Base-by-base conservation (phyloP, 2,329 filamentous ascomycete genomes). In the Trichoderma sp. region DNA sequence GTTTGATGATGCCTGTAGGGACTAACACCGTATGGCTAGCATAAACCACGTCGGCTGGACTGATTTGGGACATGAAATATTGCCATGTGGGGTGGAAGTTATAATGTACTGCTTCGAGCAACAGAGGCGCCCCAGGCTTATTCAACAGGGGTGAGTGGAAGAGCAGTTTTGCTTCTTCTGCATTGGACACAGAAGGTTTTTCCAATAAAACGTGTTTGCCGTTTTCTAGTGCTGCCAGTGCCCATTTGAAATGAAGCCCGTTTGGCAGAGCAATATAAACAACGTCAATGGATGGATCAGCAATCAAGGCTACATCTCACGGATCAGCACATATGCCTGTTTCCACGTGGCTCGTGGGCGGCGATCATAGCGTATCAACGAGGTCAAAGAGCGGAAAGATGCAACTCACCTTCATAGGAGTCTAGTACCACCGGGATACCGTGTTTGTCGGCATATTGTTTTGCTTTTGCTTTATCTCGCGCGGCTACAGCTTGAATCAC, bases 241-340 rank as follows among this genome's bases (percentile, higher is more conserved):
- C 81, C 83, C 85, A 88, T 75, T 85, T 81, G 57, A 76, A 80
- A 70, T 84, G 82, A 11, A 83, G 74, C 6, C 80, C 78, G 64
- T 81, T 81, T 5, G 84, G 84, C 5, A 87, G 78, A 4, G 85
- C 81, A 65, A 88, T 84, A 74, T 86, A 87, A 34, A 88, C 81
- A 28, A 82, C 83, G 51, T 86, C 82, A 73, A 84, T 83, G 12
- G 79, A 77, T 3, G 80, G 74, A 70, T 84, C 81, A 71, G 83
- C 77, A 24, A 73, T 58, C 28, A 74, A 21, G 9, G 66, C 64
- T 67, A 18, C 6, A n/a, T 61, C 39, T 78, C 75, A 71, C 78
- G 66, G 61, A 12, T 64, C 11, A 64, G 61, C 14, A 15, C 56
- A 53, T 14, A 14, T 21, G 21, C 47, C 34, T 61, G 30, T 11